These are phyloP conservation scores for Alternaria novae-zelandiae DNA, from an alignment of 2,329 filamentous ascomycete species.

Conservation along the genomic window DNA sequence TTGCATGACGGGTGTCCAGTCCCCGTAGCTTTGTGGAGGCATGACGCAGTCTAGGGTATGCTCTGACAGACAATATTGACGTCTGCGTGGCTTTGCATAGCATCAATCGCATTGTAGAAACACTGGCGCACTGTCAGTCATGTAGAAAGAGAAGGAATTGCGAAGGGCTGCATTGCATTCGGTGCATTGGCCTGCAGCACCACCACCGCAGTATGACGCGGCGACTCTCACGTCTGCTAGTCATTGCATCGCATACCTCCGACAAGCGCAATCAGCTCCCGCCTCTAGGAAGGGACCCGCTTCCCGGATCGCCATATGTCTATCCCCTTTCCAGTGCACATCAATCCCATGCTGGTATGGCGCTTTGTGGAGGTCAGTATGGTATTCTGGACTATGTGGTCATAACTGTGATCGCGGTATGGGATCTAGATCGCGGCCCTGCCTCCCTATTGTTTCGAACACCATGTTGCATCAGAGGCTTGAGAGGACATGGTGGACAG, in stretches of 20 bases:
- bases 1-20: neutral
- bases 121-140: neutral
- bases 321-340: conserved; percentile 11
- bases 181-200: neutral
- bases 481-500: neutral
- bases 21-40: neutral
- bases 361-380: neutral
- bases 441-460: neutral
- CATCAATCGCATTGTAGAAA: neutral
- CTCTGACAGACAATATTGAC: neutral
- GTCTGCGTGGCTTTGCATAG: neutral
- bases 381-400: conserved; percentile 26
- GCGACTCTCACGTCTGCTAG: neutral
- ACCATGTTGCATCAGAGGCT: neutral
- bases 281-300: conserved; percentile 10
- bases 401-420: conserved; percentile 18
- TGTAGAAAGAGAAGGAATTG: neutral
- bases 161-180: neutral
- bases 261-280: conserved; percentile 18
- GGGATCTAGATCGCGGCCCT: neutral
- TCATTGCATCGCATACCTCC: neutral
- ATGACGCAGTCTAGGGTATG: conserved; percentile 3
- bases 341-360: conserved; percentile 10
- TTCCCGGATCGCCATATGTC: conserved; percentile 18
- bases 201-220: neutral